Conservation (phyloP, 2,329 filamentous ascomycete species). For the Endoconidiophora polonica region DNA sequence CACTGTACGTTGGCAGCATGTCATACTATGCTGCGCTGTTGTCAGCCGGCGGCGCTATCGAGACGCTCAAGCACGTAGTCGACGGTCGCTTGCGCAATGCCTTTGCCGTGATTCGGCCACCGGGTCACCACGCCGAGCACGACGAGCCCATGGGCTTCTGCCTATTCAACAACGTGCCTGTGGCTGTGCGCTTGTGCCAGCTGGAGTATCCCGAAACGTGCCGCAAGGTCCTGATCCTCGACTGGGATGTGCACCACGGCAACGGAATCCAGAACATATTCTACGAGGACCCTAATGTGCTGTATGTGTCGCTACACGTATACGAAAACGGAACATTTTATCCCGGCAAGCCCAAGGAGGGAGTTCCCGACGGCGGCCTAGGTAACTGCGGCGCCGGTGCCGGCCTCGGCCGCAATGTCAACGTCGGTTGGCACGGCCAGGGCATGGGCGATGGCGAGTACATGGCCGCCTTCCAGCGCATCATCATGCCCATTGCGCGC, state of each 20-base stretch:
- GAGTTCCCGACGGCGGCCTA: slow-evolving; percentile 42
- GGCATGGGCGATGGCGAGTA: slow-evolving; percentile 96
- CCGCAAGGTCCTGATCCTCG: slow-evolving; percentile 78
- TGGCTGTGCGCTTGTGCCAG: slow-evolving; percentile 80
- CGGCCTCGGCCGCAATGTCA: slow-evolving; percentile 46
- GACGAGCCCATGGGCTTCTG: slow-evolving; percentile 85
- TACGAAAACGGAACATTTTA: slow-evolving; percentile 76
- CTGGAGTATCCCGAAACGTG: slow-evolving; percentile 62
- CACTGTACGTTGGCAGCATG: slow-evolving; percentile 67
- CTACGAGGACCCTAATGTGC: slow-evolving; percentile 81
- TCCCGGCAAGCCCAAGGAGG: slow-evolving; percentile 47
- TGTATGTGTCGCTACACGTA: slow-evolving; percentile 91
- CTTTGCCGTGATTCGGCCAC: slow-evolving; percentile 86
- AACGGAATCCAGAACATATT: slow-evolving; percentile 96
- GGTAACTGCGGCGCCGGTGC: slow-evolving; percentile 39
- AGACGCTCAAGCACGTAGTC: slow-evolving; percentile 86
- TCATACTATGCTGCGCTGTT: slow-evolving; percentile 68
- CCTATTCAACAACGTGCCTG: slow-evolving; percentile 92
- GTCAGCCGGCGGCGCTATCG: slow-evolving; percentile 83
- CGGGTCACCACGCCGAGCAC: slow-evolving; percentile 85
- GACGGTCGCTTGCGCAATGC: slow-evolving; percentile 76
- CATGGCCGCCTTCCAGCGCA: slow-evolving; percentile 84
- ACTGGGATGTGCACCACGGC: slow-evolving; percentile 73
- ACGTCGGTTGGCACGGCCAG: slow-evolving; percentile 50
- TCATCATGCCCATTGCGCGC: slow-evolving; percentile 88